Base-by-base conservation (phyloP, 495 filamentous ascomycete genomes). In the Penicillium taxi region DNA sequence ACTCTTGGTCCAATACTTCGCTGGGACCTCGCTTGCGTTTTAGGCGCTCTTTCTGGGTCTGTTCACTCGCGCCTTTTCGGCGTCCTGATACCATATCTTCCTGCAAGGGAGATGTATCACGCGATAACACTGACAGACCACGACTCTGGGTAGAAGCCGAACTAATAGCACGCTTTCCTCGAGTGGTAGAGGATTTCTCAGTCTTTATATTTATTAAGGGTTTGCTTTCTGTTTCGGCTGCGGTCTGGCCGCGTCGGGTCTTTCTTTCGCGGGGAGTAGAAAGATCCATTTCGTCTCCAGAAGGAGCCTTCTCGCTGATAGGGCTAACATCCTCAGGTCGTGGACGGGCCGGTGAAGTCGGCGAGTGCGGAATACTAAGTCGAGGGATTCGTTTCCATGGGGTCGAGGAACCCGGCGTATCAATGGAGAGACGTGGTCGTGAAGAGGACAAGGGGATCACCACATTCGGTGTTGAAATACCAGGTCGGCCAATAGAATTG, bases 61-160 rank as follows among this genome's bases (percentile, higher is more conserved):
- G 50, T n/a, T 52, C 55, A 28, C 62, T 64, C 41, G 41, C 52
- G 58, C 47, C 74, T 63, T 27, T 75, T 58, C 21, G 74, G 59
- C 51, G 75, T 58, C 35, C 69, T 58, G 36, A 68, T 9, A 45
- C 48, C 28, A 77, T 78, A 20, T 63, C 44, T n/a, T 62, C 62
- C 1, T 66, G 52, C 21, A 75, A 75, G 4, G 35, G 40, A 4
- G 53, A 53, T 37, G 72, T 75, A 21, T 72, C 69, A 24, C 74
- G 72, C 2, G 74, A 78, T 21, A 63, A 48, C 9, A 78, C 59
- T 4, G 81, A 85, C 28, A 70, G 66, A 37, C 75, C 77, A 31
- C 76, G 66, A 35, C 72, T 74, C n/a, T 65, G 61, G 0, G 73
- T 73, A 3, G 77, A 78, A 17, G 69, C 62, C 15, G 63, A 65